Evolutionary conservation across 768 basidiomycete genomes (phyloP), one percentile per base, ranked within the genome.

Genomic region (Russula compacta): DNA sequence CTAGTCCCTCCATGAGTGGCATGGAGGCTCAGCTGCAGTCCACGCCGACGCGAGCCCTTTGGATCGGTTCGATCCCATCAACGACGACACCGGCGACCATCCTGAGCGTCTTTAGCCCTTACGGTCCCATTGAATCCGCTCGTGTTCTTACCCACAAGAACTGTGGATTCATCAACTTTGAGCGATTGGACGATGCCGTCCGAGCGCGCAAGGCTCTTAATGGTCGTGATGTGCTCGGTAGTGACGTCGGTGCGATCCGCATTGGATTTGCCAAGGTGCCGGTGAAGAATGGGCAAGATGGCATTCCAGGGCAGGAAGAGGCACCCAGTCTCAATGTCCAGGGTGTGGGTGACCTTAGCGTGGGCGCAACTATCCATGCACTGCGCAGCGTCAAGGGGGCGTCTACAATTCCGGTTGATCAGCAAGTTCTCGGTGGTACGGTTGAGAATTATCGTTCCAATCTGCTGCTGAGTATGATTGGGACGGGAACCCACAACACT

Each of bases 221-320:
- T 69, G 94, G 94, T 36, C 87, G 92, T 47, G 95, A 98, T 71
- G 91, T 98, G 19, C 81, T 99, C 35, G 97, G 97, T 17, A 89
- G 89, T 64, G 95, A 98, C 60, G 92, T 98, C 57, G 97, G 97
- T 36, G 91, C 95, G 36, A 93, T 98, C 63, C 86, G 94, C 40
- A 98, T 98, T 64, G 95, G 94, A 7, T 98, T 94, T 71, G 95
- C 95, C 58, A 91, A 93, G 69, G 95, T 98, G 2, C 95, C 95
- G 8, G 89, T 90, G 71, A 95, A 94, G 77, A 87, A 86, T 64
- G 85, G 86, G 21, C 80, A 83, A 63, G 86, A 89, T 69, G 80
- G 81, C 33, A 75, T 73, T 48, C 76, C 78, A 46, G 78, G 76
- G 42, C 76, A 81, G 59, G 85, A 89, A 38, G 89, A 91, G 66